Evolutionary conservation across 768 basidiomycete species (phyloP).

Genomic region (Xerocomellus amylosporus): DNA sequence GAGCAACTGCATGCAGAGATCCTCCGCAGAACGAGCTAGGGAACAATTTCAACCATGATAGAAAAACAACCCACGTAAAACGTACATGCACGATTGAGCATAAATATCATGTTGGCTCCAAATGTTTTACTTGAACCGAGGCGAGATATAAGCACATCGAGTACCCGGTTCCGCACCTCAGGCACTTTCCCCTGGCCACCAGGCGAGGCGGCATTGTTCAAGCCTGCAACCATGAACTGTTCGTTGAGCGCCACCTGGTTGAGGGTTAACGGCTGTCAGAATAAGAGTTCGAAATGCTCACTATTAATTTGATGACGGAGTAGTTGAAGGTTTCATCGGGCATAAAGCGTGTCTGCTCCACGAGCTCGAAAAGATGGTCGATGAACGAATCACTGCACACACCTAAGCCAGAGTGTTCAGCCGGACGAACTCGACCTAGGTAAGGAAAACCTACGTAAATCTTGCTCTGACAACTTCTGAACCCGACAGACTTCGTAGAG

Average conservation of each 20-base stretch:
- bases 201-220: constrained; percentile 35
- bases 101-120: constrained; percentile 98
- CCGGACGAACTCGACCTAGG: neutral
- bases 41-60: constrained; percentile 5
- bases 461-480: constrained; percentile 73
- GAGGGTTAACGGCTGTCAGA: constrained; percentile 6
- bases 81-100: constrained; percentile 93
- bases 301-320: constrained; percentile 90
- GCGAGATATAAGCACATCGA: constrained; percentile 81
- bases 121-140: constrained; percentile 89
- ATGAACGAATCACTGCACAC: constrained; percentile 83
- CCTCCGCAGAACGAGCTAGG: constrained; percentile 83
- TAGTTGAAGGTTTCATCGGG: constrained; percentile 94
- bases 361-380: constrained; percentile 86
- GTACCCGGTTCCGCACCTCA: constrained; percentile 69
- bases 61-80: constrained; percentile 11
- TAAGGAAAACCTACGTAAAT: constrained; percentile 60
- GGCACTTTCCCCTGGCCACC: constrained; percentile 28
- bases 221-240: constrained; percentile 93
- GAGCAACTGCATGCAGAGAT: constrained; percentile 90
- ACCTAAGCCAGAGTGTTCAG: constrained; percentile 40
- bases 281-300: constrained; percentile 37
- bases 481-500: constrained; percentile 94
- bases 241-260: constrained; percentile 90
- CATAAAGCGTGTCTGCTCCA: constrained; percentile 86